These are phyloP conservation scores for Stephanodiscus triporus DNA, from an alignment of 108 stramenopile genomes.

Conservation along the genomic window DNA sequence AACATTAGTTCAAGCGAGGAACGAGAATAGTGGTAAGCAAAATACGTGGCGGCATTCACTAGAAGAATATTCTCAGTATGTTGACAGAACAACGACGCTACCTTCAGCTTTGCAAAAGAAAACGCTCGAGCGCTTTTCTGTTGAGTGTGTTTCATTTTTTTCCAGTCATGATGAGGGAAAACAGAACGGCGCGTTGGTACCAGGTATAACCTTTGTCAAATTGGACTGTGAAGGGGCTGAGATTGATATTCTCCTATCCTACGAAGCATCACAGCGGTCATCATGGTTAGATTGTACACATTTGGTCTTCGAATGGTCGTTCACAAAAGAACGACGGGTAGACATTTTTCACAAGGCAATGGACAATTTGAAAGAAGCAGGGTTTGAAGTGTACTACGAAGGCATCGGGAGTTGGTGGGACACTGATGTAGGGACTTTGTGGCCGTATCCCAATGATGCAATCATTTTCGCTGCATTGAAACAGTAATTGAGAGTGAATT, in stretches of 20 bases:
- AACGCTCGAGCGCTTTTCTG: constrained; percentile 38
- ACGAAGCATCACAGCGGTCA: constrained; percentile 24
- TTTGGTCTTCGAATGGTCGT: constrained; percentile 63
- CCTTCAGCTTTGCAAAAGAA: constrained; percentile 45
- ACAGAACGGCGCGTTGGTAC: constrained; percentile 25
- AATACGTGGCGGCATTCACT: constrained; percentile 61
- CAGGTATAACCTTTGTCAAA: constrained; percentile 60
- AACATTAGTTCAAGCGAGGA: constrained; percentile 50
- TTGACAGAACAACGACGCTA: constrained; percentile 43
- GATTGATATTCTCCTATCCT: constrained; percentile 54
- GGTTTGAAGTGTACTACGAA: constrained; percentile 55
- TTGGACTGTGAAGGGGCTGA: constrained; percentile 65
- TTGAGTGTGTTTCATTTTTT: constrained; percentile 52
- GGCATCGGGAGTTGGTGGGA: constrained; percentile 65
- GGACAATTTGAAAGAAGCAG: constrained; percentile 42
- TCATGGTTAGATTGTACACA: constrained; percentile 59
- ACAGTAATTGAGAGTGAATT: background rate
- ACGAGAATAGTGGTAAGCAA: constrained; percentile 48
- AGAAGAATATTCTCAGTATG: constrained; percentile 56
- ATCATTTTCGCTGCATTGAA: constrained; percentile 49
- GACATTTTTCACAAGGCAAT: constrained; percentile 51
- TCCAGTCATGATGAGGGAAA: constrained; percentile 2
- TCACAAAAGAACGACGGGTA: constrained; percentile 61
- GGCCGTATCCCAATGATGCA: constrained; percentile 61
- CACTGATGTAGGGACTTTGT: constrained; percentile 44